Evolutionary conservation across 2,329 filamentous ascomycete genomes (phyloP).

Genomic region (Diaporthe vaccinii): DNA sequence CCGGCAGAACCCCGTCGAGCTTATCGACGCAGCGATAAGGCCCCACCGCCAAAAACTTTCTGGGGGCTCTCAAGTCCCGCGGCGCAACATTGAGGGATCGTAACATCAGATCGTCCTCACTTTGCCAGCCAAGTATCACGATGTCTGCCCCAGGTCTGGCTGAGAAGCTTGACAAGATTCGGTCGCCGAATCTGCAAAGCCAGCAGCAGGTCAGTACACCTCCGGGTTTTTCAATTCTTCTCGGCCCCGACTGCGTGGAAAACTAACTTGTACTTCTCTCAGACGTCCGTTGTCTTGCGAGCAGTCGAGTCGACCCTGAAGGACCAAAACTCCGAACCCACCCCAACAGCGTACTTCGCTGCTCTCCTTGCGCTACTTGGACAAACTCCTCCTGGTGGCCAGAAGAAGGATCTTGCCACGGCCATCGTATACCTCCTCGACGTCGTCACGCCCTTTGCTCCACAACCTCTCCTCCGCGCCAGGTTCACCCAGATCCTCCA

Average conservation of each 20-base stretch:
- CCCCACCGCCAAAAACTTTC: conserved; percentile 41
- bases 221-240: conserved; percentile 39
- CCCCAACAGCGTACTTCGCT: conserved; percentile 93
- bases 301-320: conserved; percentile 94
- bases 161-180: conserved; percentile 97
- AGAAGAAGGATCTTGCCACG: conserved; percentile 85
- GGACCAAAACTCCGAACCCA: conserved; percentile 86
- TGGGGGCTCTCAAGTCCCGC: conserved; percentile 21
- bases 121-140: conserved; percentile 41
- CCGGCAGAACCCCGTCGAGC: conserved; percentile 20
- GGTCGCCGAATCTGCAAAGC: conserved; percentile 94
- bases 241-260: conserved; percentile 43
- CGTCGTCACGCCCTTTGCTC: conserved; percentile 86
- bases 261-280: conserved; percentile 40
- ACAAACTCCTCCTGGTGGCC: conserved; percentile 78
- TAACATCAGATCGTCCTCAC: not conserved
- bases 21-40: conserved; percentile 40
- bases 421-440: conserved; percentile 97
- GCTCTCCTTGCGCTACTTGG: conserved; percentile 90
- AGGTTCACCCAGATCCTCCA: conserved; percentile 96
- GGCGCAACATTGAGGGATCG: conserved; percentile 10
- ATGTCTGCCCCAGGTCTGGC: conserved; percentile 73
- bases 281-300: conserved; percentile 88
- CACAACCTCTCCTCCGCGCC: conserved; percentile 87
- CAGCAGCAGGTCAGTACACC: conserved; percentile 82